These are phyloP conservation scores for Stygiomarasmius scandens DNA, from an alignment of 1,284 basidiomycete species.

Conservation along the genomic window DNA sequence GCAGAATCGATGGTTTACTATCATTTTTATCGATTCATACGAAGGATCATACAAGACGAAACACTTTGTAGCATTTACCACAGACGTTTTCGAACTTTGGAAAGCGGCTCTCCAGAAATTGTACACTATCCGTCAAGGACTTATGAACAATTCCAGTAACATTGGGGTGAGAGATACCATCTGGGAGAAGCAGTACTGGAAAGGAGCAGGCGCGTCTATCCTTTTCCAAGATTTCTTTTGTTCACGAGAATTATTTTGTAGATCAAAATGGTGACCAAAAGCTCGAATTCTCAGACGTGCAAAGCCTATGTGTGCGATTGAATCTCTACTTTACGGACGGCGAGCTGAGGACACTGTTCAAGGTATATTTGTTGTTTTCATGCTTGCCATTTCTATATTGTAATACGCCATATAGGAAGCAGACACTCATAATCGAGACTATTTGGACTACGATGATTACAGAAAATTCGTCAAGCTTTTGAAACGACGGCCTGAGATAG, in stretches of 20 bases:
- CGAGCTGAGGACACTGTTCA: conserved; percentile 69
- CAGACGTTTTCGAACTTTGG: conserved; percentile 73
- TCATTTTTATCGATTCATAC: conserved; percentile 78
- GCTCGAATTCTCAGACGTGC: conserved; percentile 74
- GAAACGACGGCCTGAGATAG: conserved; percentile 83
- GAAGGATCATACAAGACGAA: conserved; percentile 88
- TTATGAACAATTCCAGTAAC: conserved; percentile 71
- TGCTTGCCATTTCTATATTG: too few species aligned
- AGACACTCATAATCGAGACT: conserved; percentile 65
- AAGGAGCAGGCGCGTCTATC: too few species aligned
- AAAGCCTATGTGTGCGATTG: conserved; percentile 74
- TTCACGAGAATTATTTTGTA: too few species aligned
- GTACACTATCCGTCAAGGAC: conserved; percentile 61
- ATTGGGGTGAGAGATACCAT: conserved; percentile 68
- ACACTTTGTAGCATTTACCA: conserved; percentile 82
- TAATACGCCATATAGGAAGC: conserved; percentile 59
- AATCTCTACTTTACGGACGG: conserved; percentile 70
- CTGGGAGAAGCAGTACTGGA: conserved; percentile 88
- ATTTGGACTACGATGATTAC: conserved; percentile 85
- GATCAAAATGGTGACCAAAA: conserved; percentile 66
- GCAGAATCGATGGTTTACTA: conserved; percentile 75
- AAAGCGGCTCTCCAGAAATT: conserved; percentile 62
- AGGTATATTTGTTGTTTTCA: conserved; percentile 41
- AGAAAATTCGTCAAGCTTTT: conserved; percentile 84
- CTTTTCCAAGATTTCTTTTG: too few species aligned